Percentiles rank a stretch among this genome's conserved stretches.
Evolutionary conservation across 2,329 filamentous ascomycete species (phyloP).

Genomic region (Colletotrichum karsti): DNA sequence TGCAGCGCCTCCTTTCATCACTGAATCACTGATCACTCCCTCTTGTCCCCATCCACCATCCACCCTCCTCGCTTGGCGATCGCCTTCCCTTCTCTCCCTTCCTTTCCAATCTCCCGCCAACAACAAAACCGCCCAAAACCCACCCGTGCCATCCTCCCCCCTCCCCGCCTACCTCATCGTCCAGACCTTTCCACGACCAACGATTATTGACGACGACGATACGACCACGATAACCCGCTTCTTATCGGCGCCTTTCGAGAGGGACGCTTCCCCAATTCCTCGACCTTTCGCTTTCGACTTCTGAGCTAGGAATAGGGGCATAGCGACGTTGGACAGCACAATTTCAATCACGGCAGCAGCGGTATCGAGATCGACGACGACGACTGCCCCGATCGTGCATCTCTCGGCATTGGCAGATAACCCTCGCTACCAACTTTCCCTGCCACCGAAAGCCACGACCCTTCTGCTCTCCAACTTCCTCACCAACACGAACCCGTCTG

Average conservation of each 20-base stretch:
- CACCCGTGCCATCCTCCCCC: background rate
- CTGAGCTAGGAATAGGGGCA: background rate
- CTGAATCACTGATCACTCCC: constrained; percentile 13
- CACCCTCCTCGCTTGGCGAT: constrained; percentile 26
- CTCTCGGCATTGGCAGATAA: constrained; percentile 22
- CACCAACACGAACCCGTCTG: constrained; percentile 11
- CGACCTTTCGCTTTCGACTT: background rate
- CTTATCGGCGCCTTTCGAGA: constrained; percentile 17
- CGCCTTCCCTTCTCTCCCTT: constrained; percentile 18
- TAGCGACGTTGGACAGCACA: background rate
- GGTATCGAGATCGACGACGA: too few relatives aligned
- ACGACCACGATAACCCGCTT: background rate
- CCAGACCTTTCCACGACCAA: constrained; percentile 9
- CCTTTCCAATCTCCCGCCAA: constrained; percentile 22
- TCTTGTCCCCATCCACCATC: constrained; percentile 20
- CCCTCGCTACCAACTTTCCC: constrained; percentile 16
- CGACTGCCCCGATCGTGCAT: too few relatives aligned
- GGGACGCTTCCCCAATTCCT: constrained; percentile 12
- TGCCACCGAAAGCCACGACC: constrained; percentile 16
- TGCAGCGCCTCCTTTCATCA: constrained; percentile 26
- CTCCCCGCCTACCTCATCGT: constrained; percentile 8
- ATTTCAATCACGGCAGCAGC: background rate
- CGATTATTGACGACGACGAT: too few relatives aligned
- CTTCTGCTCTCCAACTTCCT: background rate
- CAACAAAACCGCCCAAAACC: constrained; percentile 22